These are phyloP conservation scores for Arabis hirsuta DNA, from an alignment of 345 rosid genomes.

Conservation along the genomic window DNA sequence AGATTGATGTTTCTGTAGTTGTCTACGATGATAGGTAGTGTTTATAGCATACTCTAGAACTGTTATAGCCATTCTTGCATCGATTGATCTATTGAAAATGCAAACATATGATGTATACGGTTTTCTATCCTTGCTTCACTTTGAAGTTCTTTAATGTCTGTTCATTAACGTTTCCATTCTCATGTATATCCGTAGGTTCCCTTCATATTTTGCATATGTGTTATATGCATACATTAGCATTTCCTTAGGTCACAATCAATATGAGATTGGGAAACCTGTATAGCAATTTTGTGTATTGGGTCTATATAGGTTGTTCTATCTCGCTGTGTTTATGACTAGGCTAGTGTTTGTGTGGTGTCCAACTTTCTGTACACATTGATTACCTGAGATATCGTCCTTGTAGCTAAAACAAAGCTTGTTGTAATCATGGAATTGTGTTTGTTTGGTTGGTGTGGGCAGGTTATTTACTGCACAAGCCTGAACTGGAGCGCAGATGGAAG, in stretches of 20 bases:
- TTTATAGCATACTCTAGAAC: not conserved
- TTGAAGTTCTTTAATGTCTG: not conserved
- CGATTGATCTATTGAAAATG: not conserved
- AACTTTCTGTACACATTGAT: not conserved
- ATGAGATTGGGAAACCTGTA: not conserved
- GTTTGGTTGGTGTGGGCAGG: conserved; percentile 49
- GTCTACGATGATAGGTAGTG: not conserved
- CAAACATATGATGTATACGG: not conserved
- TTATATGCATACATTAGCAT: not conserved
- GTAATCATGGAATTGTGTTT: not conserved
- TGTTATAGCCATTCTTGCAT: not conserved
- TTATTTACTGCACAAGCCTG: conserved; percentile 87
- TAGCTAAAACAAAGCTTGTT: not conserved
- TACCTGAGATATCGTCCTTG: not conserved
- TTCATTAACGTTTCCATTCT: not conserved
- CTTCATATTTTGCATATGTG: not conserved
- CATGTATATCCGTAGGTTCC: not conserved
- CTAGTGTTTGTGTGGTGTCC: not conserved
- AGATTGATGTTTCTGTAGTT: not conserved
- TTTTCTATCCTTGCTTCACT: not conserved
- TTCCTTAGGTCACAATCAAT: not conserved
- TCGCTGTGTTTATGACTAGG: not conserved
- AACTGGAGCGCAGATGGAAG: conserved; percentile 96
- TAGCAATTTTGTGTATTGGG: not conserved
- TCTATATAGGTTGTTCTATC: not conserved